phyloP scores from a whole-genome alignment of 1,284 basidiomycete species.

The Trichosporon asahii region DNA sequence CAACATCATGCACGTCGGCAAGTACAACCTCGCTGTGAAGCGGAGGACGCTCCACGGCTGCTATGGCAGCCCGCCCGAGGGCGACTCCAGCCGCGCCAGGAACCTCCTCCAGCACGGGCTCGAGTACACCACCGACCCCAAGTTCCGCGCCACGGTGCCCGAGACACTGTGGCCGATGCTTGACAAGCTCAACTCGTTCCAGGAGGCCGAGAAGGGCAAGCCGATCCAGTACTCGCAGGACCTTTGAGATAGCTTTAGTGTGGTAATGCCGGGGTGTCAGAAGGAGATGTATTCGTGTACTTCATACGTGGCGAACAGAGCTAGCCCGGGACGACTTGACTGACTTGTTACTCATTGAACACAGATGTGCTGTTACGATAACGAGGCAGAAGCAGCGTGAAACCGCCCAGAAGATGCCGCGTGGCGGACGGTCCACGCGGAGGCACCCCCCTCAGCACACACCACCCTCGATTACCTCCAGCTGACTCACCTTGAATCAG shows the following conservation, averaged over 20 bases:
- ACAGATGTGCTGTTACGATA: too few species aligned
- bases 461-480: too few species aligned
- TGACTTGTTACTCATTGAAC: too few species aligned
- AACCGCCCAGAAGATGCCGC: too few species aligned
- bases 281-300: neutral
- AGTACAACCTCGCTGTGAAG: conserved; percentile 58
- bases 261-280: neutral
- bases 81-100: conserved; percentile 64
- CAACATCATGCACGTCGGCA: conserved; percentile 58
- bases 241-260: conserved; percentile 4
- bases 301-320: neutral
- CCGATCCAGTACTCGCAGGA: conserved; percentile 59
- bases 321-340: too few species aligned
- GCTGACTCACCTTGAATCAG: too few species aligned
- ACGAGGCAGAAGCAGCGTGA: too few species aligned
- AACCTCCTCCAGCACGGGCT: conserved; percentile 78
- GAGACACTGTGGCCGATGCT: conserved; percentile 60
- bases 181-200: conserved; percentile 61
- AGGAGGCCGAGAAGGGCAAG: conserved; percentile 53
- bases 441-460: too few species aligned
- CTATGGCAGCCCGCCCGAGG: conserved; percentile 62
- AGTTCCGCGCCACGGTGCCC: conserved; percentile 59
- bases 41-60: conserved; percentile 72
- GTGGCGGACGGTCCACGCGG: too few species aligned
- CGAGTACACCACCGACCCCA: conserved; percentile 53